Percentiles rank a stretch among this genome's conserved stretches.
phyloP scores from a whole-genome alignment of 352 stramenopile genomes.

The Phytophthora lateralis region DNA sequence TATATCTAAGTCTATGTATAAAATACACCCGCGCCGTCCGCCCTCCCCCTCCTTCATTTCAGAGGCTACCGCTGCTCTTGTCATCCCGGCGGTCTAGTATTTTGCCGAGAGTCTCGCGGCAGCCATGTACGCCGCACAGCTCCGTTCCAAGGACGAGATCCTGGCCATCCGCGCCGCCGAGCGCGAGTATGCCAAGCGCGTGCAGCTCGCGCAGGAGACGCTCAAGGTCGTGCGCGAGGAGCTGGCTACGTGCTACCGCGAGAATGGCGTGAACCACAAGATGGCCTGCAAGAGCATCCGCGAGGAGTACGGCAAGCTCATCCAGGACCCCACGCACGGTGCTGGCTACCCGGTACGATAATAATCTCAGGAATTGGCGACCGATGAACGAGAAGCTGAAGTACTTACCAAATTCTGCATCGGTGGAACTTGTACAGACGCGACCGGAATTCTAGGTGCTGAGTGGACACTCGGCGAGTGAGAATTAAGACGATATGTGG shows the following conservation, averaged over 20 bases:
- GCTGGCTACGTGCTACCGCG: conserved; percentile 87
- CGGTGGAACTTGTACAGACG: conserved; percentile 21
- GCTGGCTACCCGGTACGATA: conserved; percentile 65
- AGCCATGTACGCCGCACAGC: conserved; percentile 68
- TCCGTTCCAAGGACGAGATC: conserved; percentile 86
- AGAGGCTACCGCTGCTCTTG: conserved; percentile 25
- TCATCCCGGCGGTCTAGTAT: conserved; percentile 35
- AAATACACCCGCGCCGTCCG: neutral
- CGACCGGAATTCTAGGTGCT: conserved; percentile 38
- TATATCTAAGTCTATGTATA: neutral
- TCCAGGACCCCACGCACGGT: conserved; percentile 81
- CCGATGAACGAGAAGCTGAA: neutral
- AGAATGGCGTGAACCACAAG: conserved; percentile 90
- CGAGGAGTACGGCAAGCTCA: conserved; percentile 83
- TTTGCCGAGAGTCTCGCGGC: conserved; percentile 16
- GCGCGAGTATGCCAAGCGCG: conserved; percentile 76
- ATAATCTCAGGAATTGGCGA: neutral
- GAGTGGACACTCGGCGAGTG: conserved; percentile 5
- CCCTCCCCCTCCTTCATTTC: conserved; percentile 23
- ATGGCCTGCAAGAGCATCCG: conserved; percentile 83
- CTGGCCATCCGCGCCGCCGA: conserved; percentile 78
- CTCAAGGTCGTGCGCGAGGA: conserved; percentile 88
- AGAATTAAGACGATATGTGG: conserved; percentile 31
- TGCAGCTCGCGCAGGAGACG: conserved; percentile 76
- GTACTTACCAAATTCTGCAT: conserved; percentile 15